Conservation (phyloP, 2,329 filamentous ascomycete genomes). For the Penicillium freii region DNA sequence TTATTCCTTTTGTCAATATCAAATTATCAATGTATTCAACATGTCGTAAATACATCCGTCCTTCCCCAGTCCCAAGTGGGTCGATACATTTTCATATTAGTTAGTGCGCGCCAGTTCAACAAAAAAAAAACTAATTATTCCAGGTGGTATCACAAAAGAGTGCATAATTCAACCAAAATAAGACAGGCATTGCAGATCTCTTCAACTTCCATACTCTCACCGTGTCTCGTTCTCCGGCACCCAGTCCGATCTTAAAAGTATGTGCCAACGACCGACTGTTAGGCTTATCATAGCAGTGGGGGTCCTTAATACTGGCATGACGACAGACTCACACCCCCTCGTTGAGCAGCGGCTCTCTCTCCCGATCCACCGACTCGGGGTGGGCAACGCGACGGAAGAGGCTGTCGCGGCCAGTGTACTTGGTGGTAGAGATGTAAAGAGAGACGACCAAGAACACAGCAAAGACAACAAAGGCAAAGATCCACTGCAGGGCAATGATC, state of each 20-base stretch:
- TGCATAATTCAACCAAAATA: background rate
- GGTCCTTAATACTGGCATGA: background rate
- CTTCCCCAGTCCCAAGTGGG: background rate
- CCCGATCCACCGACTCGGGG: constrained; percentile 48
- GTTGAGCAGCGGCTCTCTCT: constrained; percentile 54
- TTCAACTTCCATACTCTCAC: background rate
- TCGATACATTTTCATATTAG: background rate
- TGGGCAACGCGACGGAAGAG: constrained; percentile 35
- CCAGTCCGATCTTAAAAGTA: background rate
- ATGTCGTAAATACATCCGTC: background rate
- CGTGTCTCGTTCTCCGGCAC: background rate
- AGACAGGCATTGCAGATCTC: background rate
- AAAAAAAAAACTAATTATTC: background rate
- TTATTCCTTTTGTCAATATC: background rate
- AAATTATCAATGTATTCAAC: background rate
- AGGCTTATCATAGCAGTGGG: background rate
- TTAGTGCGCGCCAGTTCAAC: background rate
- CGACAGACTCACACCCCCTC: constrained; percentile 26
- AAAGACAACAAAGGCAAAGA: constrained; percentile 85
- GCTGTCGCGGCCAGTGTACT: constrained; percentile 37
- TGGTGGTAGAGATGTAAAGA: constrained; percentile 43
- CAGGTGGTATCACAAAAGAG: background rate
- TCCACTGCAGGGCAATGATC: constrained; percentile 81
- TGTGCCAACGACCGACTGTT: background rate
- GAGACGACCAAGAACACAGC: constrained; percentile 69